Base-by-base conservation (phyloP, 2,329 filamentous ascomycete genomes). In the Falciphora oryzae region DNA sequence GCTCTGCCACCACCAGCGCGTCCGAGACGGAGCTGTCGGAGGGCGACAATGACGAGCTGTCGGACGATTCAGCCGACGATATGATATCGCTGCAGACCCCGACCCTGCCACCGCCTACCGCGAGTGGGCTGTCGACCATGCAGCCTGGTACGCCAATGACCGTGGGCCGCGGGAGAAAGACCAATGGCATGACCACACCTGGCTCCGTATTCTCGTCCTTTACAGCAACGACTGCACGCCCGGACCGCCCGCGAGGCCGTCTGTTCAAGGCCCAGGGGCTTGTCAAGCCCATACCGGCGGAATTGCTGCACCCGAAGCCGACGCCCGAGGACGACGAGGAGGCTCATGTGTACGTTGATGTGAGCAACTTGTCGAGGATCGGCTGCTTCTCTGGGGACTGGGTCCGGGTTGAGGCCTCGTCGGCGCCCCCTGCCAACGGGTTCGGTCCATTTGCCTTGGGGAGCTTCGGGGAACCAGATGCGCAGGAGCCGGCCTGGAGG, bases 311-410 rank as follows among this genome's bases (percentile, higher is more conserved):
- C 68, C 95, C 95, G 0, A 93, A 90, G 69, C 94, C 95, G 2
- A 79, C 78, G 1, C 76, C 82, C 0, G 85, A 87, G 31, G 93
- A 97, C 66, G 95, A 99, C 67, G 93, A 97, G 68, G 90, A 96
- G 70, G 89, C 92, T 1, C 88, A 95, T 61, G 85, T 98, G 2
- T 99, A 94, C 71, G 93, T 99, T 6, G 93, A 97, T 70, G 89
- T 96, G 10, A 89, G 86, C 65, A 91, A 92, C 1, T 78, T 99
- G 27, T 89, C 92, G 18, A 93, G 93, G 70, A 89, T 99, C 64
- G 93, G 94, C 22, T 98, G 94, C 75, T 99, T 99, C 73, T 98
- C 94, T 0, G 95, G 95, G 35, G 95, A 99, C 73, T 99, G 95
- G 95, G 92, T 97, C 14, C 88, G 90, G 28, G 81, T 97, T 14